Percentiles rank a stretch among this genome's conserved stretches.
Evolutionary conservation across 2,329 filamentous ascomycete species (phyloP).

Genomic region (Phialocephala sp.): DNA sequence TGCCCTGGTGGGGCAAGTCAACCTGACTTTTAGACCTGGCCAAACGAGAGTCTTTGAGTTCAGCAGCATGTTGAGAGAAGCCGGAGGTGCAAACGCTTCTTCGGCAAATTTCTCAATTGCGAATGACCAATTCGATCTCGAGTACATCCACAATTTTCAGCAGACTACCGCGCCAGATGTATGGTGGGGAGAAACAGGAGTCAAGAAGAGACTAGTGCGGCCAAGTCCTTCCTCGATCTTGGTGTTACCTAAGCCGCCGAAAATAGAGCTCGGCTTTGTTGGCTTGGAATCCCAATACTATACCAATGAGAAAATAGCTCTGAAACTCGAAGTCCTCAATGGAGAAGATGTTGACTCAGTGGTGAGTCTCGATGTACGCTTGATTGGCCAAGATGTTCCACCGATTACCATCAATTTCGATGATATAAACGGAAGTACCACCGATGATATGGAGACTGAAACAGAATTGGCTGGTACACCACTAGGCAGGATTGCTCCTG

Average conservation of each 20-base stretch:
- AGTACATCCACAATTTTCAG: conserved; percentile 64
- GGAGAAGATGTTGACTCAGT: conserved; percentile 81
- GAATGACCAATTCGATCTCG: conserved; percentile 69
- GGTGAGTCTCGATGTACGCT: conserved; percentile 70
- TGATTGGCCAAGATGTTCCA: conserved; percentile 65
- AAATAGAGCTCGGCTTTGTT: conserved; percentile 76
- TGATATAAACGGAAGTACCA: conserved; percentile 10
- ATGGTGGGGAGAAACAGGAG: conserved; percentile 56
- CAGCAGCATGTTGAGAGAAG: conserved; percentile 76
- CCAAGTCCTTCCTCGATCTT: conserved; percentile 63
- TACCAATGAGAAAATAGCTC: conserved; percentile 75
- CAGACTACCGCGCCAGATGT: conserved; percentile 49
- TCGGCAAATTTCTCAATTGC: conserved; percentile 68
- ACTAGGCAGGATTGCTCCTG: conserved; percentile 50
- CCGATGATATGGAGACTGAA: conserved; percentile 12
- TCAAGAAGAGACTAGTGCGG: conserved; percentile 54
- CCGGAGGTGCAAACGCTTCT: conserved; percentile 74
- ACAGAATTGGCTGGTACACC: conserved; percentile 26
- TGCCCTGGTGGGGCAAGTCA: conserved; percentile 58
- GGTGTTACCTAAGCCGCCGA: conserved; percentile 88
- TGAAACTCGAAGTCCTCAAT: conserved; percentile 77
- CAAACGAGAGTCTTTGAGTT: conserved; percentile 75
- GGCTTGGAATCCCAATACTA: conserved; percentile 77
- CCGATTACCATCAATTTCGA: conserved; percentile 48
- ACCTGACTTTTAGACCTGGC: conserved; percentile 70